Evolutionary conservation across 2,329 filamentous ascomycete species (phyloP).

Genomic region (Allantophomopsis lycopodina): DNA sequence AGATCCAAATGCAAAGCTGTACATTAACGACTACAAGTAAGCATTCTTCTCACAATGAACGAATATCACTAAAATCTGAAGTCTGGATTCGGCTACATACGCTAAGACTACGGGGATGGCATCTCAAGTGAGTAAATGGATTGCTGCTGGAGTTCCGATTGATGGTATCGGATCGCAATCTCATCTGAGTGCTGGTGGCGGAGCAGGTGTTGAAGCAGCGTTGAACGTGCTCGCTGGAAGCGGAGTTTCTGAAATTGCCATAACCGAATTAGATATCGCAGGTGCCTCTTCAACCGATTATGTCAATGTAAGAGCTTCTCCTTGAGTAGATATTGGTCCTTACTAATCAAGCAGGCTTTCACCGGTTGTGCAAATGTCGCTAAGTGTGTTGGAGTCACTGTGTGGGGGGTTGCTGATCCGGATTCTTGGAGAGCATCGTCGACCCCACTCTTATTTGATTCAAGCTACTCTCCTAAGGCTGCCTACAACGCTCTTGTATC

Average conservation of each 20-base stretch:
- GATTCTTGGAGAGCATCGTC: conserved; percentile 15
- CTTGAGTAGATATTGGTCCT: conserved; percentile 26
- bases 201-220: conserved; percentile 28
- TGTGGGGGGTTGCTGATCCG: conserved; percentile 17
- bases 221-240: conserved; percentile 34
- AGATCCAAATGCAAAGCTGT: conserved; percentile 41
- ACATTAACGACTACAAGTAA: conserved; percentile 47
- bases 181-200: conserved; percentile 39
- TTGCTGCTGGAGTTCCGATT: conserved; percentile 37
- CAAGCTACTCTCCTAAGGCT: too few species aligned
- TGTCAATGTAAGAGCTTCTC: conserved; percentile 10
- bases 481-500: too few species aligned
- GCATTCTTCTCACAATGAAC: neutral
- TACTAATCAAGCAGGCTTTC: conserved; percentile 24
- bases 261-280: conserved; percentile 49
- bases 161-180: conserved; percentile 49
- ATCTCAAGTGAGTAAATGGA: conserved; percentile 47
- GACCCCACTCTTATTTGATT: too few species aligned
- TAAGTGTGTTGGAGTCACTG: conserved; percentile 15
- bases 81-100: conserved; percentile 27
- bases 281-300: conserved; percentile 28
- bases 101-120: conserved; percentile 44
- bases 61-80: conserved; percentile 29
- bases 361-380: conserved; percentile 10
- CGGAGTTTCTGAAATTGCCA: conserved; percentile 39